A percentile compares a stretch with the other conserved stretches of the same genome.
Conservation (phyloP, 108 stramenopile species). For the Nannochloropsis oceanica region DNA sequence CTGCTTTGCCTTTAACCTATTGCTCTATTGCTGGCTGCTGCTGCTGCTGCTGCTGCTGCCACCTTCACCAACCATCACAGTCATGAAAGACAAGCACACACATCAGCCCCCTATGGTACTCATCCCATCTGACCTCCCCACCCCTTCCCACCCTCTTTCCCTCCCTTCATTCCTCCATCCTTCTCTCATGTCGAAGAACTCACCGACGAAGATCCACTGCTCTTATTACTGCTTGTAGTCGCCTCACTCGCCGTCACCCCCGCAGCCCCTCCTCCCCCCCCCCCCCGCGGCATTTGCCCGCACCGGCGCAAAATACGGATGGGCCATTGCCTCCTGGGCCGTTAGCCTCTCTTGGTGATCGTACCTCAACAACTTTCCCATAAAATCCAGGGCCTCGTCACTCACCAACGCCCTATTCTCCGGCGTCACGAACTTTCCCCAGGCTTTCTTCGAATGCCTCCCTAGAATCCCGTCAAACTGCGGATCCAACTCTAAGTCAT, state of each 20-base stretch:
- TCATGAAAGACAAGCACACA: not conserved
- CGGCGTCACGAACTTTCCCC: conserved; percentile 88
- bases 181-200: not conserved
- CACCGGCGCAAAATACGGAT: conserved; percentile 92
- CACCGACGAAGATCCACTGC: not conserved
- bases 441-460: conserved; percentile 87
- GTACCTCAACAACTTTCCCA: conserved; percentile 69
- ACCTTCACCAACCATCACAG: too few species aligned
- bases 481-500: conserved; percentile 40
- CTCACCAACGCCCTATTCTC: conserved; percentile 95
- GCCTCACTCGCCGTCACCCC: not conserved
- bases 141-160: not conserved
- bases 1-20: too few species aligned
- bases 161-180: not conserved
- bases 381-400: conserved; percentile 80
- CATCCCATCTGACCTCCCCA: not conserved
- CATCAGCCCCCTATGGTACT: not conserved
- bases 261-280: not conserved
- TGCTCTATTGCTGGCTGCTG: too few species aligned
- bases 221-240: not conserved
- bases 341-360: conserved; percentile 96
- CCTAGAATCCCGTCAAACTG: conserved; percentile 60
- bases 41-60: too few species aligned
- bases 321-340: conserved; percentile 91
- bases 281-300: conserved; percentile 27